Conservation (phyloP, 2,329 filamentous ascomycete species). For the Cladosporium sp. region DNA sequence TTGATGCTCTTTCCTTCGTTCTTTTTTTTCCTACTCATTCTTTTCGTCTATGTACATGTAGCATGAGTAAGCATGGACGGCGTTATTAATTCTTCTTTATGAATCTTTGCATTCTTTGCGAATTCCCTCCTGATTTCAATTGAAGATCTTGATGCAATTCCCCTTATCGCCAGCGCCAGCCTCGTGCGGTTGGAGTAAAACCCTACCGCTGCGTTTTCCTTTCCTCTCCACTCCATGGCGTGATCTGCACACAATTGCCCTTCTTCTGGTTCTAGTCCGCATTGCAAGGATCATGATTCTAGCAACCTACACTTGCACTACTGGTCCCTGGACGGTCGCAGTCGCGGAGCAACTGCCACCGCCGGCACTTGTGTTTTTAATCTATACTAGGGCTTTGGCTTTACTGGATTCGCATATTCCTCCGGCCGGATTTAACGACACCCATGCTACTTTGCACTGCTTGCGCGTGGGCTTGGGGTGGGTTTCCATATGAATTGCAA, state of each 20-base stretch:
- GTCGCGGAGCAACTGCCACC: neutral
- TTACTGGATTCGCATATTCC: neutral
- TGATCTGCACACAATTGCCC: neutral
- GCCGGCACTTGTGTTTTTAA: neutral
- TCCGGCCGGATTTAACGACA: neutral
- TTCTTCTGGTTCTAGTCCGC: neutral
- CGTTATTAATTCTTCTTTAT: neutral
- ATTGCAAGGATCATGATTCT: neutral
- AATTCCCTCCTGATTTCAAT: no score
- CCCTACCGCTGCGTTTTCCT: neutral
- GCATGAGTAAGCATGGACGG: slow-evolving; percentile 1
- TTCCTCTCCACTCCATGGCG: neutral
- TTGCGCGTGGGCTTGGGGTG: neutral
- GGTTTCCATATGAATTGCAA: neutral
- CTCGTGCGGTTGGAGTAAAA: no score
- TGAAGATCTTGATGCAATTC: no score
- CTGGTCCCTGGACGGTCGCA: neutral
- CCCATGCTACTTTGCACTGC: neutral
- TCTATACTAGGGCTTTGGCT: slow-evolving; percentile 1
- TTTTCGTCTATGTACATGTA: slow-evolving; percentile 1
- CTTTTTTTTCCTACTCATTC: neutral
- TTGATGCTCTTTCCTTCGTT: neutral
- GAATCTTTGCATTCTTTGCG: neutral
- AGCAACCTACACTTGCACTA: neutral
- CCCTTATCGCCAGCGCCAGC: neutral